Base-by-base conservation (phyloP, 2,329 filamentous ascomycete genomes). In the Elsinoe fawcettii region DNA sequence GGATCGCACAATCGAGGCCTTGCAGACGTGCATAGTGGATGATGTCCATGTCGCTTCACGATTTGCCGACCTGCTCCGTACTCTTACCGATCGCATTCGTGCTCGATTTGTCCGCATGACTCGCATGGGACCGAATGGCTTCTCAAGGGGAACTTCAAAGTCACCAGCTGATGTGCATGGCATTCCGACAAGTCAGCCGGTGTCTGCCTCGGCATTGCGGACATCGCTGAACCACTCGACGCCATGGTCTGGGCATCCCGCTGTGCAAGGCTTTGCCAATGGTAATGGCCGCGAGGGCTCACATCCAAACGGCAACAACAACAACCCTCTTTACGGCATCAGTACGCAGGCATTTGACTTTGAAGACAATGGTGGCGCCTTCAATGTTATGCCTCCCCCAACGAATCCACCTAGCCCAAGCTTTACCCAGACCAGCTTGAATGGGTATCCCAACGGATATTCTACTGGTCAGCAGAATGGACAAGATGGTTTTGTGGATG, bases 21-120 rank as follows among this genome's bases (percentile, higher is more conserved):
- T 93, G 34, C 81, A 86, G 16, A 87, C 83, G 63, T 90, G 86
- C 61, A 86, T 91, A 5, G 88, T 92, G 3, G 88, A 93, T 66
- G 88, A 93, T 63, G 87, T 92, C 6, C 88, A 93, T 68, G 78
- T 93, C 3, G 88, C 86, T n/a, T 90, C 87, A 59, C 82, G 88
- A 6, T 93, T 93, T 64, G 87, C 88, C 16, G 87, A 91, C 65
- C 79, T 92, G 49, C 80, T 92, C n/a, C 85, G 90, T 65, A 88
- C 85, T 1, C 74, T 93, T 39, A 90, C 87, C 0, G 84, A 85
- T 60, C 80, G 87, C 22, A 77, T 92, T 61, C 81, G 87, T 56
- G 84, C 85, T 63, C 81, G 87, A 5, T 89, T 93, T 64, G 74
- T 84, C 20, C 78, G 80, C 25, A 79, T 83, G 59, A 46, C 54